Evolutionary conservation across 768 basidiomycete genomes (phyloP), one percentile per base, ranked within the genome.

Genomic region (Lactarius indigo): DNA sequence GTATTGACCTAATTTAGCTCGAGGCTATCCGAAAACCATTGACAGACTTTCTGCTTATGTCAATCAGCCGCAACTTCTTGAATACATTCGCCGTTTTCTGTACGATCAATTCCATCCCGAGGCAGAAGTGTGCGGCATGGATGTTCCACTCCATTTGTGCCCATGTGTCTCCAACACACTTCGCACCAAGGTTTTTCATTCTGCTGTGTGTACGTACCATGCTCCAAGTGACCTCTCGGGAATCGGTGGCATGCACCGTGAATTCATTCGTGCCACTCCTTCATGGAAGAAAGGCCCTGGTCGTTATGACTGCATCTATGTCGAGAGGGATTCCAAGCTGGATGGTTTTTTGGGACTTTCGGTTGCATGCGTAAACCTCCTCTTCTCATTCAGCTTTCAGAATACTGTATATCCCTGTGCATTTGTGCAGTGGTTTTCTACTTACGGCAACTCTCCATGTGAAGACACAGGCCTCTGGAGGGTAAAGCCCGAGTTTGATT

Each of bases 161-260:
- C 31, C 31, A 5, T 31, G 3, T n/a, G 31, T 31, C 31, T 31
- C 31, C 4, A 31, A 8, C 3, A 8, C 31, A 3, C 31, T 31
- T 31, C 3, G 31, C 3, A 31, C 8, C 31, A 31, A 31, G 31
- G 31, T 31, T 31, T 57, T 57, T 12, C 57, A 57, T n/a, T 57
- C 57, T 5, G 57, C 57, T 15, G 15, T 3, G 0, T 17, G 37
- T 7, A 26, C 37, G 1, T 58, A 39, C 17, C 28, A 41, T 28
- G 57, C 57, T 5, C 57, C 57, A n/a, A 58, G 57, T 41, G 57
- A 58, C 18, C 57, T 58, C 9, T 58, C 57, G 12, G 57, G 57
- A 5, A 5, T 37, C 13, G 35, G 56, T 1, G 56, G 31, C 31
- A 57, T 35, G 56, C 57, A 31, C 31, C 31, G 31, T 8, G 31